phyloP scores from a whole-genome alignment of 2,329 filamentous ascomycete species.

The Ophiostoma pallidulum region DNA sequence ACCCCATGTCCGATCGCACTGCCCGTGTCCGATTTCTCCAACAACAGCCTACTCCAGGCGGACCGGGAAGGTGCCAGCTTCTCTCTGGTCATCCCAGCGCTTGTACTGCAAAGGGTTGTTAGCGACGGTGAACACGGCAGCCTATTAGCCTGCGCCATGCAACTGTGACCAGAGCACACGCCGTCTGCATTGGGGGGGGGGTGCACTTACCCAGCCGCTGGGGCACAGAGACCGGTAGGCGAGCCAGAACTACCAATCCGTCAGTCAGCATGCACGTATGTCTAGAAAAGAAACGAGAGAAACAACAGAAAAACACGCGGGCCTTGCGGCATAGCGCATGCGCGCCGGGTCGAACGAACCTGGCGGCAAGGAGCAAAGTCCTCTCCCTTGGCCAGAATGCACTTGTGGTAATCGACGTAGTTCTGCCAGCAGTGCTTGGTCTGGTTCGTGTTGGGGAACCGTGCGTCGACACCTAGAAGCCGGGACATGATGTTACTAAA shows the following conservation, averaged over 20 bases:
- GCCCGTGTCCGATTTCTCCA: not conserved
- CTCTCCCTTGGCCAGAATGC: constrained; percentile 95
- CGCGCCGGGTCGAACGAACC: constrained; percentile 43
- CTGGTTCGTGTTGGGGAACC: constrained; percentile 97
- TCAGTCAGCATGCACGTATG: constrained; percentile 21
- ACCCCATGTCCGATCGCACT: not conserved
- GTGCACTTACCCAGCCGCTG: constrained; percentile 54
- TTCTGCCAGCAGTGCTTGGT: constrained; percentile 99
- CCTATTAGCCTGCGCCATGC: not conserved
- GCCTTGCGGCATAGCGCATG: not conserved
- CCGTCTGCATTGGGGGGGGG: not conserved
- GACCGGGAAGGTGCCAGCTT: constrained; percentile 58
- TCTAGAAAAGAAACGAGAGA: not conserved
- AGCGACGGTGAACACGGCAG: no score
- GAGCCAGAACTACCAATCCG: constrained; percentile 74
- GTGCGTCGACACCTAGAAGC: constrained; percentile 85
- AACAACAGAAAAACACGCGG: no score
- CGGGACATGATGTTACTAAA: not conserved
- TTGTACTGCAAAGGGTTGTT: constrained; percentile 42
- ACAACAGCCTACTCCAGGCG: constrained; percentile 45
- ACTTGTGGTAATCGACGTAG: constrained; percentile 99
- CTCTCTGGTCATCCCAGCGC: constrained; percentile 95
- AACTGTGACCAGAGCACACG: no score
- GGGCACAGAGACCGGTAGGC: constrained; percentile 97
- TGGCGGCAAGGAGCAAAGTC: constrained; percentile 95